Base-by-base conservation (phyloP, 2,329 filamentous ascomycete genomes). In the Phaeosphaeriaceae sp. region DNA sequence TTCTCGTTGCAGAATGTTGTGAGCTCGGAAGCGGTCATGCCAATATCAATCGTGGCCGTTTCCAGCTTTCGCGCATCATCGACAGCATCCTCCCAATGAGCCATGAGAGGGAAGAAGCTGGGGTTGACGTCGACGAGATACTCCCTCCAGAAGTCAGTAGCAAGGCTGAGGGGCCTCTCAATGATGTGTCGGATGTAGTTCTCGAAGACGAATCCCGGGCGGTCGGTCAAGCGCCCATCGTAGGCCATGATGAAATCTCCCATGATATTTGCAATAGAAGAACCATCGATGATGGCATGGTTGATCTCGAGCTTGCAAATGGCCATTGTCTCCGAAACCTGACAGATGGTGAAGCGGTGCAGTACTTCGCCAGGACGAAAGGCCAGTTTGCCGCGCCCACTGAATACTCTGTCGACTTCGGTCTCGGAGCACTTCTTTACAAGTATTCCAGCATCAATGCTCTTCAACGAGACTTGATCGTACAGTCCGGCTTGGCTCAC, bases 211-310 rank as follows among this genome's bases (percentile, higher is more conserved):
- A 61, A 60, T 17, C 60, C 65, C 17, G 55, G 42, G 8, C 59
- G 51, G 30, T 60, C 46, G 11, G 52, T 42, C 9, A 69, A 28
- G 15, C 42, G 44, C 15, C 59, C 65, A 24, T 61, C 55, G 49
- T 69, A 70, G 1, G 66, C 69, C 8, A 48, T 32, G 7, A 23
- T 44, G 8, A 66, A 55, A 30, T 71, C 66, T 7, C 55, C 52
- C 17, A 62, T 46, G 11, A 72, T 30, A 9, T 63, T 54, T 15
- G 52, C 49, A 17, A 56, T 56, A 0, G 69, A 68, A 35, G 49
- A 40, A 2, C 60, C 69, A 44, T 72, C 68, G n/a, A 64, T 60
- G 26, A 70, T 44, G 9, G 55, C 63, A 50, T 72, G 69, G 48
- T 50, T 66, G 44, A 72, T 69, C 24, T 65, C 63, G 2, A 70